A percentile compares a stretch with the other conserved stretches of the same genome.
These are phyloP conservation scores for Eucalyptus viminalis DNA, from an alignment of 345 rosid species.

Conservation along the genomic window DNA sequence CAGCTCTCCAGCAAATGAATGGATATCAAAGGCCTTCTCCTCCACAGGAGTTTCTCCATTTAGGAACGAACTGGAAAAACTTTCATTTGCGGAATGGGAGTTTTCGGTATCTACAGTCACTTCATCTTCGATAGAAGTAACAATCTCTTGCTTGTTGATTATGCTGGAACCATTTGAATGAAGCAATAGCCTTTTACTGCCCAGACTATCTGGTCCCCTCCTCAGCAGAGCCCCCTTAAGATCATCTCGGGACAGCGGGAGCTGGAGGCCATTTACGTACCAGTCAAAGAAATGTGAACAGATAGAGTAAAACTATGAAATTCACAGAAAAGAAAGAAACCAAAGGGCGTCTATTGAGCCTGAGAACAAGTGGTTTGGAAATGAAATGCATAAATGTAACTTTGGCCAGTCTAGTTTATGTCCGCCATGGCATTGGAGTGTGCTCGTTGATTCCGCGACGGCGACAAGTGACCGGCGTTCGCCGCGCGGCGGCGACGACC, in stretches of 20 bases:
- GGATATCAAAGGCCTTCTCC: background rate
- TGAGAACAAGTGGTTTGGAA: background rate
- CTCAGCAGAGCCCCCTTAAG: slow-evolving; percentile 35
- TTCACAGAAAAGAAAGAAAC: background rate
- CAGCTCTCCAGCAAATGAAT: slow-evolving; percentile 19
- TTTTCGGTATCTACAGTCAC: background rate
- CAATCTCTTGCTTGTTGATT: background rate
- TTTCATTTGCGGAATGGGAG: background rate
- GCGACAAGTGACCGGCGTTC: background rate
- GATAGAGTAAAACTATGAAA: background rate
- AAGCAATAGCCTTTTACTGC: slow-evolving; percentile 34
- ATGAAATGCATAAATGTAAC: background rate
- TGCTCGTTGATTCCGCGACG: background rate
- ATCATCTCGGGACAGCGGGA: slow-evolving; percentile 25
- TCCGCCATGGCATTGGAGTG: background rate
- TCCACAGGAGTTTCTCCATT: background rate
- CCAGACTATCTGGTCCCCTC: slow-evolving; percentile 76
- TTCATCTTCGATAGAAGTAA: slow-evolving; percentile 10
- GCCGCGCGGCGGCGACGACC: background rate
- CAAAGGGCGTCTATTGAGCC: background rate
- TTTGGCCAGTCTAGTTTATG: background rate
- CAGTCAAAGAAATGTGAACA: background rate
- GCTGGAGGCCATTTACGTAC: background rate
- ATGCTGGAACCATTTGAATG: background rate
- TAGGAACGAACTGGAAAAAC: background rate